A percentile compares a stretch with the other conserved stretches of the same genome.
Conservation (phyloP, 345 rosid species). For the Jatropha curcas region DNA sequence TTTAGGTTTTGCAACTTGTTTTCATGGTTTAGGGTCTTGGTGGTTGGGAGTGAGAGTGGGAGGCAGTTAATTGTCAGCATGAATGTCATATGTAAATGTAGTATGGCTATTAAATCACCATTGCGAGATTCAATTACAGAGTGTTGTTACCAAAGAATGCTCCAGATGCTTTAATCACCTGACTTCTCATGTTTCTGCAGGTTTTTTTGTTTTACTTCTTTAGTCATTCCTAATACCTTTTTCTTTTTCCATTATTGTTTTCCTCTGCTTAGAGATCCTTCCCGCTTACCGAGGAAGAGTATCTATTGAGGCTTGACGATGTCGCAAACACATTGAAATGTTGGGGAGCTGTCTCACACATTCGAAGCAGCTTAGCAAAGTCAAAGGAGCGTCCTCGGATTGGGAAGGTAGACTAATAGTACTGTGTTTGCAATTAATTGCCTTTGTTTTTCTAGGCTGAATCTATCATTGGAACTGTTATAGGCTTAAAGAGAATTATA, state of each 20-base stretch:
- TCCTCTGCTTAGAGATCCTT: constrained; percentile 66
- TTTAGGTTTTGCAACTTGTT: no score
- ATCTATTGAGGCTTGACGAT: constrained; percentile 85
- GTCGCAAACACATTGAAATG: constrained; percentile 88
- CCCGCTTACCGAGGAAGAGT: constrained; percentile 94
- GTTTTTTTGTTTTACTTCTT: not conserved
- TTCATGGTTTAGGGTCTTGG: no score
- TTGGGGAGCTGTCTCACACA: constrained; percentile 97
- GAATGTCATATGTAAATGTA: not conserved
- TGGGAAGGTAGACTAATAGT: constrained; percentile 58
- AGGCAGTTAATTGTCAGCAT: not conserved
- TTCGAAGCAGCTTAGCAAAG: constrained; percentile 82
- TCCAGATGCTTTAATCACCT: not conserved
- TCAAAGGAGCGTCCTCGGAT: constrained; percentile 87
- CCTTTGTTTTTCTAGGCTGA: not conserved
- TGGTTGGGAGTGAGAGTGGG: no score
- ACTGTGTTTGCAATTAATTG: not conserved
- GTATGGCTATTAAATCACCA: not conserved
- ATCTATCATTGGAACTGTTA: not conserved
- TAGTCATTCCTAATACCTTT: not conserved
- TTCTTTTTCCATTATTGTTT: constrained; percentile 9
- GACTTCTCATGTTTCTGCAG: not conserved
- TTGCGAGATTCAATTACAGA: not conserved
- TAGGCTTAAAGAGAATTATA: not conserved
- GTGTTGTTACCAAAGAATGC: not conserved